Evolutionary conservation across 2,329 filamentous ascomycete genomes (phyloP).

Genomic region (Cladosporium sp.): DNA sequence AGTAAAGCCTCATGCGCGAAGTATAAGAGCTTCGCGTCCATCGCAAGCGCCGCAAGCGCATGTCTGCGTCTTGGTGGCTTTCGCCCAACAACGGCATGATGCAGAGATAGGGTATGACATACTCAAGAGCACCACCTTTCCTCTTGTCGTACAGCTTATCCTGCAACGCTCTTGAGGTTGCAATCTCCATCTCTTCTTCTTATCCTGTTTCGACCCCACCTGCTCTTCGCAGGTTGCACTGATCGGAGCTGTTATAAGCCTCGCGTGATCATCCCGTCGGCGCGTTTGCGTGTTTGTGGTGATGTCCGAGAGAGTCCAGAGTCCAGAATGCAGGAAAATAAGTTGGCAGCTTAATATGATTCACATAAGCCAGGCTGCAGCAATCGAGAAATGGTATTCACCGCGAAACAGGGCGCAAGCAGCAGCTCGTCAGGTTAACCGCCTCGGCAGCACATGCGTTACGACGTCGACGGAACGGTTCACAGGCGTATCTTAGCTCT

Average conservation of each 20-base stretch:
- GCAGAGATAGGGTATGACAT: constrained; percentile 44
- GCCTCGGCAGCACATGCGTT: constrained; percentile 14
- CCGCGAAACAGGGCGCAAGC: constrained; percentile 1
- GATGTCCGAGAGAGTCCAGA: neutral
- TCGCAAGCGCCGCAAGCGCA: neutral
- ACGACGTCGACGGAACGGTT: constrained; percentile 1
- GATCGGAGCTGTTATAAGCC: constrained; percentile 11
- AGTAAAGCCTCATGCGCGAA: neutral
- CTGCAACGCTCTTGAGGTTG: constrained; percentile 86
- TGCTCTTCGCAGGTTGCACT: constrained; percentile 16
- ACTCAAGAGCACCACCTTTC: constrained; percentile 96
- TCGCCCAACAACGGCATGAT: neutral
- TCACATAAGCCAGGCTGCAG: neutral
- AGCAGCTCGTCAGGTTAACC: constrained; percentile 7
- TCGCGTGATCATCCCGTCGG: constrained; percentile 17
- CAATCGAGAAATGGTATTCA: neutral
- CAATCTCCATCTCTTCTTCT: constrained; percentile 69
- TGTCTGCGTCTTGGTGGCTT: neutral
- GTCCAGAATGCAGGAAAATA: neutral
- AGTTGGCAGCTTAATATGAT: too few relatives aligned
- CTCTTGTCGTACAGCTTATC: constrained; percentile 99
- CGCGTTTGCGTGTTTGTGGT: neutral
- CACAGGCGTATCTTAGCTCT: neutral
- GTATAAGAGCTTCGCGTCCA: neutral
- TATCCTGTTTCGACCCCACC: constrained; percentile 4